These are phyloP conservation scores for Picea engelmannii DNA, from an alignment of 83 land plant genomes.

Conservation along the genomic window DNA sequence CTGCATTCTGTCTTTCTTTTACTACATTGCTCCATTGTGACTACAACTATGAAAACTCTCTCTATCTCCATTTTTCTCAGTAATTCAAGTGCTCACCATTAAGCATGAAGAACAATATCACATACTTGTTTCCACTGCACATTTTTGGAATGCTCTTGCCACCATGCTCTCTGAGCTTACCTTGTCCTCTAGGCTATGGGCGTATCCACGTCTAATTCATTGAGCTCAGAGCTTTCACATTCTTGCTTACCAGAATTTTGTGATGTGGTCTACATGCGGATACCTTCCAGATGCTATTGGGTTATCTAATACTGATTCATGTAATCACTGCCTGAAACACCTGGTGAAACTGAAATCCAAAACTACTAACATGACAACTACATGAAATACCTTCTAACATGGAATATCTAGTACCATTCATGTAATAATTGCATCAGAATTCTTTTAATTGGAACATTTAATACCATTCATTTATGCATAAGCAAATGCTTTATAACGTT, in stretches of 20 bases:
- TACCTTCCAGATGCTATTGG: background rate
- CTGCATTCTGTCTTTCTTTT: too few species aligned
- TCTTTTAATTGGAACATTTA: background rate
- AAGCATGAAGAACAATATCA: background rate
- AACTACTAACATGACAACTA: background rate
- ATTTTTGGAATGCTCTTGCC: background rate
- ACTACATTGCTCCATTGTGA: too few species aligned
- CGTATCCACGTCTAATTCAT: too few species aligned
- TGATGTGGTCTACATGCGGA: background rate
- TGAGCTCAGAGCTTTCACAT: background rate
- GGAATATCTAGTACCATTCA: background rate
- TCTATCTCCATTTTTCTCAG: too few species aligned
- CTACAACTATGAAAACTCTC: too few species aligned
- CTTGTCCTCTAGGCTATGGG: constrained; percentile 4
- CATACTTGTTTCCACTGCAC: background rate
- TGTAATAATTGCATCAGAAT: background rate
- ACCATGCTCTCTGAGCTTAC: background rate
- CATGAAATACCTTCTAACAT: background rate
- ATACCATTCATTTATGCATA: too few species aligned
- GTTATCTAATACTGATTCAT: background rate
- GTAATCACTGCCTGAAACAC: background rate
- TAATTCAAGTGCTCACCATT: background rate
- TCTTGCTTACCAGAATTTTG: background rate
- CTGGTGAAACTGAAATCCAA: background rate
- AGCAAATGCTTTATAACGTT: too few species aligned